Base-by-base conservation (phyloP, 2,329 filamentous ascomycete species). In the Pseudocercospora fuligena region DNA sequence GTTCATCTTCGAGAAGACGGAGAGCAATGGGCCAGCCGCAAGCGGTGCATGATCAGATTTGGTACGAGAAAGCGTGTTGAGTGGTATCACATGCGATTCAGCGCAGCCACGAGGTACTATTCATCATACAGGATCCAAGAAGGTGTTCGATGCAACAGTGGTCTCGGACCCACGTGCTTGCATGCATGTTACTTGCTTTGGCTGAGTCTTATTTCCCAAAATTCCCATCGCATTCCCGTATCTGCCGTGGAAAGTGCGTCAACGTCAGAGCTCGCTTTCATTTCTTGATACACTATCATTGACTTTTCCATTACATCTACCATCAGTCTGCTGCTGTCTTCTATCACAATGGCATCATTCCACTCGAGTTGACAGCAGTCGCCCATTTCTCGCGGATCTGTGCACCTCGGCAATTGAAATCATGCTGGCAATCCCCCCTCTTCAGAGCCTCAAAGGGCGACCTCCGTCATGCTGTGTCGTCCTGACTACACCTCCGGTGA, bases 1-100 rank as follows among this genome's bases (percentile, higher is more conserved):
- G 63, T 93, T 89, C 78, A 84, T 92, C 21, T 92, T 90, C 62
- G 76, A 79, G 71, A 78, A 73, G 46, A 29, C 31, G 14, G 46
- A 64, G 61, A 23, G 12, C 23, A 56, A 56, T 5, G 51, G 23
- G 51, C 51, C 33, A 16, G 23, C 25, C 12, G 21, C 5, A 31
- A 14, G 25, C 16, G 51, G 23, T 14, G 51, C 16, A n/a, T 56
- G 47, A 51, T 51, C 9, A 14, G 16, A 21, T 2, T 1, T 14
- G n/a, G 14, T 51, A 51, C 47, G 19, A 43, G 2, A 19, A 43
- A 1, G 40, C 40, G 3, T 3, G 16, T 16, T 16, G 16, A 6
- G n/a, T 43, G 2, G 40, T 1, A n/a, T 43, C 14, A 16, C 40
- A 43, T 5, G 8, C 29, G 29, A 36, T 12, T 40, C 14, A 40